A percentile compares a stretch with the other conserved stretches of the same genome.
Conservation (phyloP, 2,329 filamentous ascomycete species). For the Curvularia sp. region DNA sequence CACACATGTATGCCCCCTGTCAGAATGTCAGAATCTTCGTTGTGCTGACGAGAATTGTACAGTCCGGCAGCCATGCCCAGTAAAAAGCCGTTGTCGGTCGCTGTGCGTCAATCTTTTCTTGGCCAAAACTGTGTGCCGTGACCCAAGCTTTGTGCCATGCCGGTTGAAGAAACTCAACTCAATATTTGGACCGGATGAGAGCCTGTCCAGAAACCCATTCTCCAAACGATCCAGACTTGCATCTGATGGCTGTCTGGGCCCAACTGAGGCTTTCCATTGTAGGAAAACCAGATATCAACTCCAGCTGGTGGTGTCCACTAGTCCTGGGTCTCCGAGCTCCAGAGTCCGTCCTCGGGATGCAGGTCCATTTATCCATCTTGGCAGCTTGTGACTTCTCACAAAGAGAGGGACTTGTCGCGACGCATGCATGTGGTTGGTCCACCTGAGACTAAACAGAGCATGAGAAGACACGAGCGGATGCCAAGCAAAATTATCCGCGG, state of each 20-base stretch:
- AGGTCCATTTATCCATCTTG: slow-evolving; percentile 32
- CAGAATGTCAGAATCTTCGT: not conserved
- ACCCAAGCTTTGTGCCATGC: not conserved
- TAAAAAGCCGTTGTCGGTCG: not conserved
- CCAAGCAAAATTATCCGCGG: slow-evolving; percentile 20
- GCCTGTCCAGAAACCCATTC: not conserved
- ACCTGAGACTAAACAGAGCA: not conserved
- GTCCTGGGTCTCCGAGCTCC: slow-evolving; percentile 1
- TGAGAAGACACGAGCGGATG: slow-evolving; percentile 14
- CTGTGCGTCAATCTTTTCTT: not conserved
- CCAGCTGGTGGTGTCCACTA: not conserved
- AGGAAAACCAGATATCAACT: not conserved
- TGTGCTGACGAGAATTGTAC: not conserved
- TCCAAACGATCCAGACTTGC: not conserved
- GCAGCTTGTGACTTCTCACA: slow-evolving; percentile 19
- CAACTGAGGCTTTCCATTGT: not conserved
- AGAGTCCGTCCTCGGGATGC: slow-evolving; percentile 14
- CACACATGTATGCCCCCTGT: not conserved
- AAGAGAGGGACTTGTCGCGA: slow-evolving; percentile 12
- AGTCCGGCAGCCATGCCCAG: not conserved
- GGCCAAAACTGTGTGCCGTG: not conserved
- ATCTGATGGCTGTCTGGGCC: not conserved
- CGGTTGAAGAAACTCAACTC: not conserved
- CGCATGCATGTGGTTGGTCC: slow-evolving; percentile 6
- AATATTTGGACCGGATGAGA: not conserved